Conservation (phyloP, 768 basidiomycete genomes). For the Agaricus blazei region DNA sequence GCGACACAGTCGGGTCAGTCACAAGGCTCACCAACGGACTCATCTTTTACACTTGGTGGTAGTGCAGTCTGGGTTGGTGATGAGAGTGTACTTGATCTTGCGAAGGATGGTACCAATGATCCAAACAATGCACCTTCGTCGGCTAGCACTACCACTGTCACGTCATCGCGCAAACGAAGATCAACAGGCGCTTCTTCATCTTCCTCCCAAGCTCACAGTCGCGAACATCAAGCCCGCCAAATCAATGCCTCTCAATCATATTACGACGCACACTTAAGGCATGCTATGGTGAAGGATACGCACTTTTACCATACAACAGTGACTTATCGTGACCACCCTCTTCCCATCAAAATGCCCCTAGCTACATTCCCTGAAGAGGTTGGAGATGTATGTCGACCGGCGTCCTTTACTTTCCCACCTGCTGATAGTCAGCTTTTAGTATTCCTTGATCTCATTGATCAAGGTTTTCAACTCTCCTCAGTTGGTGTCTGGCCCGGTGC, state of each 20-base stretch:
- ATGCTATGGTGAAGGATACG: slow-evolving; percentile 72
- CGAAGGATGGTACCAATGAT: slow-evolving; percentile 39
- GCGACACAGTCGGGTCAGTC: slow-evolving; percentile 21
- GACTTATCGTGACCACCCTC: slow-evolving; percentile 72
- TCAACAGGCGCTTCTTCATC: slow-evolving; percentile 74
- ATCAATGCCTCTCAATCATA: slow-evolving; percentile 33
- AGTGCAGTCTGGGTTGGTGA: slow-evolving; percentile 85
- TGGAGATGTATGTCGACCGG: slow-evolving; percentile 67
- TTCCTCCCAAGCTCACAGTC: slow-evolving; percentile 50
- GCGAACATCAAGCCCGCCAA: slow-evolving; percentile 34
- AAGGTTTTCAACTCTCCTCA: slow-evolving; percentile 68
- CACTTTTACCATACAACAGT: slow-evolving; percentile 90
- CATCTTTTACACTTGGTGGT: slow-evolving; percentile 73
- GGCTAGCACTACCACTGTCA: slow-evolving; percentile 34
- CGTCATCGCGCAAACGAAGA: slow-evolving; percentile 44
- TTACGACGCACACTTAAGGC: slow-evolving; percentile 42
- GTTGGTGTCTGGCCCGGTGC: slow-evolving; percentile 64
- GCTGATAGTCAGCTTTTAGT: slow-evolving; percentile 40
- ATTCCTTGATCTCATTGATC: slow-evolving; percentile 86
- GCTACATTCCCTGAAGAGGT: slow-evolving; percentile 92
- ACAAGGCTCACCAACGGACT: slow-evolving; percentile 60
- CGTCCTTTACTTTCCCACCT: background rate
- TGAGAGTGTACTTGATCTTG: slow-evolving; percentile 53
- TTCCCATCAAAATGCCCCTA: slow-evolving; percentile 90
- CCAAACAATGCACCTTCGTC: slow-evolving; percentile 36